A percentile compares a stretch with the other conserved stretches of the same genome.
These are phyloP conservation scores for Aspergillus egyptiacus DNA, from an alignment of 495 filamentous ascomycete species.

Conservation along the genomic window DNA sequence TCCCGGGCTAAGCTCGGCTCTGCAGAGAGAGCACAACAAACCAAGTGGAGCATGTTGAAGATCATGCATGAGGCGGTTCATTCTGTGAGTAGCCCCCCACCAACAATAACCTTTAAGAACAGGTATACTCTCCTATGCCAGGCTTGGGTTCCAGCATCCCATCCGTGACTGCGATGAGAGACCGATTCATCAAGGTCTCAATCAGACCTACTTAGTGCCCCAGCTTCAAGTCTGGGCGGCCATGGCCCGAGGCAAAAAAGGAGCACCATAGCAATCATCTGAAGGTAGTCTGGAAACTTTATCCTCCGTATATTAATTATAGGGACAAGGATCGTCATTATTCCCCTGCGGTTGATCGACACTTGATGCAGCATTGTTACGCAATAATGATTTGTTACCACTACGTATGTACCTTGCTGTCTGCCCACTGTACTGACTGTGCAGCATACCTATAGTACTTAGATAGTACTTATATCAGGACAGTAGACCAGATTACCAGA, in stretches of 20 bases:
- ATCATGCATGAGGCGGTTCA: background rate
- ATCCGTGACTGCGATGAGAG: too few relatives aligned
- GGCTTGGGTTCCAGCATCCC: too few relatives aligned
- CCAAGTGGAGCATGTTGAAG: too few relatives aligned
- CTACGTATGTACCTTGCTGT: background rate
- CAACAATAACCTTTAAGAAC: too few relatives aligned
- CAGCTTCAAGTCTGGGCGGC: too few relatives aligned
- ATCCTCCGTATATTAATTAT: background rate
- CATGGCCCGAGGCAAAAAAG: background rate
- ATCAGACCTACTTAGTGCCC: too few relatives aligned
- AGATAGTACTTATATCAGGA: too few relatives aligned
- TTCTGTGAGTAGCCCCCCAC: background rate
- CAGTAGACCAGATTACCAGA: too few relatives aligned
- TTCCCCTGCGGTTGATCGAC: constrained; percentile 2
- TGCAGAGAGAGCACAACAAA: background rate
- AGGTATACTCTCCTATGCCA: too few relatives aligned
- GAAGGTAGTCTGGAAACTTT: background rate
- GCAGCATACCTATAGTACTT: too few relatives aligned
- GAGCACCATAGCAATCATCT: background rate
- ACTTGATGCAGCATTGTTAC: background rate
- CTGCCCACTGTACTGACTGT: too few relatives aligned
- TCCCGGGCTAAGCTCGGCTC: background rate
- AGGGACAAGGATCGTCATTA: background rate
- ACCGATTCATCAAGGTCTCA: too few relatives aligned
- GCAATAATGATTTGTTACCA: background rate